Percentiles rank a stretch among this genome's conserved stretches.
These are phyloP conservation scores for Tieghemiomyces parasiticus DNA, from an alignment of 192 early-diverging fungal species.

Conservation along the genomic window DNA sequence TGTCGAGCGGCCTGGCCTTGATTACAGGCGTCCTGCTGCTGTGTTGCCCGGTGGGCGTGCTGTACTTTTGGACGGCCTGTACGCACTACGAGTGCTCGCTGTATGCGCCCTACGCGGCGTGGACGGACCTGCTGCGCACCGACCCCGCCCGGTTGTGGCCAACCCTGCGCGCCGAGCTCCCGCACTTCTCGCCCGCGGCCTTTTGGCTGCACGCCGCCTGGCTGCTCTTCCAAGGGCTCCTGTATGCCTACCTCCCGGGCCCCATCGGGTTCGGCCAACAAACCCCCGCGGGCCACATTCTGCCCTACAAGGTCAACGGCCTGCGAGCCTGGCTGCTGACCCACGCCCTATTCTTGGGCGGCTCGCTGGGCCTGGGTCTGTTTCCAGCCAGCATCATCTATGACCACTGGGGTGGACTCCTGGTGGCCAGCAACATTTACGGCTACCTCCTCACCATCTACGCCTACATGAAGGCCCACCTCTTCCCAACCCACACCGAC, in stretches of 20 bases:
- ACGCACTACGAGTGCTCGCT: conserved; percentile 47
- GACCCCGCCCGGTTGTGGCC: conserved; percentile 17
- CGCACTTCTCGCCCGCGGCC: conserved; percentile 29
- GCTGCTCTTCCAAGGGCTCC: conserved; percentile 50
- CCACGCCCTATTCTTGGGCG: conserved; percentile 45
- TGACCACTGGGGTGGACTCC: conserved; percentile 58
- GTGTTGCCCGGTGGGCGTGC: conserved; percentile 43
- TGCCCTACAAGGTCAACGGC: conserved; percentile 70
- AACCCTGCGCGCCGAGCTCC: conserved; percentile 22
- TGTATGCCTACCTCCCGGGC: conserved; percentile 51
- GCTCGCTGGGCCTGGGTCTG: conserved; percentile 41
- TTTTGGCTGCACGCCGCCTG: conserved; percentile 42
- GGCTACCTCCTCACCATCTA: conserved; percentile 65
- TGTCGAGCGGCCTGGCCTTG: conserved; percentile 30
- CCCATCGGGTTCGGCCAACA: conserved; percentile 59
- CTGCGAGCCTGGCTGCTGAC: conserved; percentile 55
- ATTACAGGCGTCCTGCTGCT: conserved; percentile 37
- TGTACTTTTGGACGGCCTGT: conserved; percentile 55
- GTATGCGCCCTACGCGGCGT: conserved; percentile 28
- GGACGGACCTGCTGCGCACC: conserved; percentile 16
- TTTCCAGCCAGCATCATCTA: conserved; percentile 51
- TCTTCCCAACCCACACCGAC: conserved; percentile 51
- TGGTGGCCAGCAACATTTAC: conserved; percentile 56
- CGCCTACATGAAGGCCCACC: conserved; percentile 50
- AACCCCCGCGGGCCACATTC: conserved; percentile 55